These are phyloP conservation scores for Fraxinus velutina DNA, from an alignment of 305 asterid genomes.

Conservation along the genomic window DNA sequence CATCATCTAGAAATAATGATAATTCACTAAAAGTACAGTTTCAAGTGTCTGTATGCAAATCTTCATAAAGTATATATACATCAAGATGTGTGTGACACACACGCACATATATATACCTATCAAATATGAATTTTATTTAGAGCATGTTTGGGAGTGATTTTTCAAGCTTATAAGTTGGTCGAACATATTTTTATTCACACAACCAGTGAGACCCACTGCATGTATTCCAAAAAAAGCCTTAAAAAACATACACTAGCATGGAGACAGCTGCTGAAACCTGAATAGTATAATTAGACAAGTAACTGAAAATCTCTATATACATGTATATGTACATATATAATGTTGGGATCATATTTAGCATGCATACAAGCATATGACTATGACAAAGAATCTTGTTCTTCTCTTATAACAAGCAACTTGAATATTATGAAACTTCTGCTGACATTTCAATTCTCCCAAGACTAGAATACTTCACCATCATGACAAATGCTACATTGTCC, in stretches of 20 bases:
- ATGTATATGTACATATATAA: neutral
- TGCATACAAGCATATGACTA: neutral
- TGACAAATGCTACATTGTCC: neutral
- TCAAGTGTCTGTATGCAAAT: neutral
- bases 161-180: neutral
- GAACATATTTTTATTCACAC: neutral
- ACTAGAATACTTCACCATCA: neutral
- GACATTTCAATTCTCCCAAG: neutral
- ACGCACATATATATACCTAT: neutral
- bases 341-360: neutral
- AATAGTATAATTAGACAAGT: neutral
- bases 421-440: neutral
- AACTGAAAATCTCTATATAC: neutral
- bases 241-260: neutral
- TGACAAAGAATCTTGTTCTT: neutral
- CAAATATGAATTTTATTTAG: neutral
- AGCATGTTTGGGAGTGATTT: neutral
- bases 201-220: neutral
- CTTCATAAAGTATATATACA: neutral
- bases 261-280: neutral
- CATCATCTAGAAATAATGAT: constrained; percentile 1
- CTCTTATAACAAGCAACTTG: neutral
- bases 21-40: neutral
- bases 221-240: neutral
- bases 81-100: neutral